Conservation (phyloP, 768 basidiomycete species). For the Nevesoporus exiguus region DNA sequence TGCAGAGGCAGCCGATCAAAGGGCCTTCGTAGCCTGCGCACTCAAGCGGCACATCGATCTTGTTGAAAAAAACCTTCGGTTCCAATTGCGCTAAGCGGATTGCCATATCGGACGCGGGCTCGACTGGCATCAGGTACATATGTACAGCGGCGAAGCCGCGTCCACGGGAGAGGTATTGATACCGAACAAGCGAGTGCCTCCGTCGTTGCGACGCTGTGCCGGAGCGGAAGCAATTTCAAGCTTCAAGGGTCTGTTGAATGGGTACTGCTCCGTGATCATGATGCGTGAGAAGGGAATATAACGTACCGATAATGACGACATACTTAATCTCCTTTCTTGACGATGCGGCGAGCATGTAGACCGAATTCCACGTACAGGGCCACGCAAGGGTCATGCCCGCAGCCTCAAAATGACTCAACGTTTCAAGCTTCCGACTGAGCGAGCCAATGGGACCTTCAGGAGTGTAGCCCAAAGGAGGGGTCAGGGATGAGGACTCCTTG, state of each 20-base stretch:
- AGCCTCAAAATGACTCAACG: constrained; percentile 23
- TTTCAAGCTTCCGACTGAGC: constrained; percentile 31
- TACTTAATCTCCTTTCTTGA: constrained; percentile 34
- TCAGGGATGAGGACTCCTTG: background rate
- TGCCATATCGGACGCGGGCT: constrained; percentile 28
- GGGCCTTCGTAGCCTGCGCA: constrained; percentile 33
- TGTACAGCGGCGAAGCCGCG: constrained; percentile 23
- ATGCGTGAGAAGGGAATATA: background rate
- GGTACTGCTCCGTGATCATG: background rate
- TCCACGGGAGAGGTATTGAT: constrained; percentile 33
- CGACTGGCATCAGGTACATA: constrained; percentile 34
- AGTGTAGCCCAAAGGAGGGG: constrained; percentile 16
- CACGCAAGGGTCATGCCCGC: constrained; percentile 34
- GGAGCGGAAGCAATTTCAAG: constrained; percentile 35
- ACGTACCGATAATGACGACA: constrained; percentile 31
- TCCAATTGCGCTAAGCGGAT: constrained; percentile 31
- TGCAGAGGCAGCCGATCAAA: constrained; percentile 33
- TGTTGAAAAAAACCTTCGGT: constrained; percentile 25
- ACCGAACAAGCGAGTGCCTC: constrained; percentile 33
- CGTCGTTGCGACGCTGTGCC: constrained; percentile 30
- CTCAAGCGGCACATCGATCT: constrained; percentile 33
- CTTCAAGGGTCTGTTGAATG: constrained; percentile 30
- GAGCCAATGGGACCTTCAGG: constrained; percentile 26
- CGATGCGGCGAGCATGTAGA: constrained; percentile 32
- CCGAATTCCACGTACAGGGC: constrained; percentile 38